These are phyloP conservation scores for Raphanus hybrid DNA, from an alignment of 441 rosid species.

Conservation along the genomic window DNA sequence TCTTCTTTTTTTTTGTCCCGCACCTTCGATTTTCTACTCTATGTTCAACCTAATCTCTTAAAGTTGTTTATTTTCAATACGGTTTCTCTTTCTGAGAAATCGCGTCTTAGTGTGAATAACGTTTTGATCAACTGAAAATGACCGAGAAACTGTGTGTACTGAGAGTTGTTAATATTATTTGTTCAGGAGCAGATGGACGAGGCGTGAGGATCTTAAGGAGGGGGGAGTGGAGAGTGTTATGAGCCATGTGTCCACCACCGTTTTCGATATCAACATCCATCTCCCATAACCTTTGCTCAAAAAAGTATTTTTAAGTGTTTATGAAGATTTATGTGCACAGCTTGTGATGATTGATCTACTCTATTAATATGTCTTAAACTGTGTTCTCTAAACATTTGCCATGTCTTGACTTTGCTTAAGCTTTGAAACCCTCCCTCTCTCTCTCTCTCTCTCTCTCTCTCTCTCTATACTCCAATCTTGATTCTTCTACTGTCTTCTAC, in stretches of 20 bases:
- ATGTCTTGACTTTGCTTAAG: background rate
- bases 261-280: background rate
- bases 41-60: background rate
- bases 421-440: background rate
- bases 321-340: background rate
- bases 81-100: no score
- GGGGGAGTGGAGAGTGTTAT: background rate
- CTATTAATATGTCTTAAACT: background rate
- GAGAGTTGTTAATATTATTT: slow-evolving; percentile 10
- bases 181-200: slow-evolving; percentile 40
- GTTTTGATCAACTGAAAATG: no score
- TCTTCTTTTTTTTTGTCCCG: background rate
- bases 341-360: background rate
- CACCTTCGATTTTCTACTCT: background rate
- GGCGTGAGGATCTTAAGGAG: slow-evolving; percentile 15
- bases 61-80: background rate
- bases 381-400: background rate
- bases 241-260: background rate
- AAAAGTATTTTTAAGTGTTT: background rate
- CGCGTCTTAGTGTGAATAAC: no score
- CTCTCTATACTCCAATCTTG: background rate
- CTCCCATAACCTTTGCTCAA: no score
- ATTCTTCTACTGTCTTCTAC: background rate
- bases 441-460: no score
- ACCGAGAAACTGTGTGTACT: slow-evolving; percentile 1